phyloP scores from a whole-genome alignment of 305 asterid genomes.

The Solanum hybrid region DNA sequence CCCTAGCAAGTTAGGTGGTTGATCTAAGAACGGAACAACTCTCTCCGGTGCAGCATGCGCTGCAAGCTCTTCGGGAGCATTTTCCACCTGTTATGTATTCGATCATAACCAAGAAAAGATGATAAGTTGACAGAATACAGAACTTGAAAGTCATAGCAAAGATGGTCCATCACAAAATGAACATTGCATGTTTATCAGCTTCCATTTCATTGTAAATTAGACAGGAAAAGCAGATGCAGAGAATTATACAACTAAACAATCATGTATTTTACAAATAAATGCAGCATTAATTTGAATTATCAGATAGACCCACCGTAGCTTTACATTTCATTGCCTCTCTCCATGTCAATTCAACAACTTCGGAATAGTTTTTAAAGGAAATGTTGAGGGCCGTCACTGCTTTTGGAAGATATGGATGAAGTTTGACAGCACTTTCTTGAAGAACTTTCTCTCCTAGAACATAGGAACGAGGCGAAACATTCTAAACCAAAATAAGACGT shows the following conservation, averaged over 20 bases:
- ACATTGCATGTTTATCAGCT: background rate
- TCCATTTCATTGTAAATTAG: background rate
- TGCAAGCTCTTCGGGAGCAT: background rate
- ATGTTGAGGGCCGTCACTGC: conserved; percentile 8
- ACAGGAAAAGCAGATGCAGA: background rate
- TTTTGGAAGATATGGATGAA: conserved; percentile 16
- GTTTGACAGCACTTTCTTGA: conserved; percentile 16
- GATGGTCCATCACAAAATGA: background rate
- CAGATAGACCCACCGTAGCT: background rate
- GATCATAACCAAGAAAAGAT: background rate
- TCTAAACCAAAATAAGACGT: conserved; percentile 16
- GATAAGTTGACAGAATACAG: background rate
- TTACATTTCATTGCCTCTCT: background rate
- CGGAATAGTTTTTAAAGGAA: conserved; percentile 17
- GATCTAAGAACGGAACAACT: background rate
- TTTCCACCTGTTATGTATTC: background rate
- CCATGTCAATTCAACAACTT: conserved; percentile 16
- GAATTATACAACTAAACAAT: background rate
- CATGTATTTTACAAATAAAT: background rate
- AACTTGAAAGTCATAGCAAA: background rate
- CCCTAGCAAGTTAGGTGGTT: background rate
- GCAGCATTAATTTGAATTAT: background rate
- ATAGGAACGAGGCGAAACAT: conserved; percentile 18
- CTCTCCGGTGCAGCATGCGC: background rate
- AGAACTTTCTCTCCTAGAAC: conserved; percentile 23